Base-by-base conservation (phyloP, 1,284 basidiomycete genomes). In the Ustilago trichophora region DNA sequence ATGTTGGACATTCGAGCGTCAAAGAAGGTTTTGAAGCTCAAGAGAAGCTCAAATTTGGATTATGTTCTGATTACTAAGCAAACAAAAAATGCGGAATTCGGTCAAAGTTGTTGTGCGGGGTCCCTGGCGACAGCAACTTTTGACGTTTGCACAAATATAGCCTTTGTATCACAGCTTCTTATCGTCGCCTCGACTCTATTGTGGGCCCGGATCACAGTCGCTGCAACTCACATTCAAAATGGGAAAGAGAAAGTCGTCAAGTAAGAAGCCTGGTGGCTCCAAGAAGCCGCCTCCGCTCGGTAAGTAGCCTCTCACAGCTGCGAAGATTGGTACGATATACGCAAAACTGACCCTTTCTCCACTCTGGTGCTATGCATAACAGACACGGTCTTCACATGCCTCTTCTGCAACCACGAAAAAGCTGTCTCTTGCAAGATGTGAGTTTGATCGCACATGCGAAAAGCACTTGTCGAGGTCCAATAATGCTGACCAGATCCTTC, bases 371-470 rank as follows among this genome's bases (percentile, higher is more conserved):
- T n/a, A 11, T 22, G 16, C 47, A 12, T 11, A 16, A 40, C 74
- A 72, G 82, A 82, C 52, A 82, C 82, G 53, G 74, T 79, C 10
- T 83, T 83, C 71, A 80, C 80, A 16, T 83, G 83, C 81, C 84
- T 93, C n/a, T 93, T 92, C 82, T 93, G 91, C 82, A 89, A 93
- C 83, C 91, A 93, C 80, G 90, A 93, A 78, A 91, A 90, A 77
- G 90, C 91, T 18, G 91, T 93, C 49, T 90, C 88, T 11, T 91
- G 93, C 50, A 87, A 91, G 80, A 85, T 93, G 72, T 82, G 90
- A 92, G n/a, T n/a, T n/a, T n/a, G n/a, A n/a, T n/a, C n/a, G n/a
- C n/a, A n/a, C n/a, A n/a, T n/a, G n/a, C n/a, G n/a, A n/a, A n/a
- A n/a, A n/a, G n/a, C n/a, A n/a, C n/a, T n/a, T n/a, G n/a, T n/a